A percentile compares a stretch with the other conserved stretches of the same genome.
phyloP scores from a whole-genome alignment of 345 rosid species.

The Boechera divaricarpa region DNA sequence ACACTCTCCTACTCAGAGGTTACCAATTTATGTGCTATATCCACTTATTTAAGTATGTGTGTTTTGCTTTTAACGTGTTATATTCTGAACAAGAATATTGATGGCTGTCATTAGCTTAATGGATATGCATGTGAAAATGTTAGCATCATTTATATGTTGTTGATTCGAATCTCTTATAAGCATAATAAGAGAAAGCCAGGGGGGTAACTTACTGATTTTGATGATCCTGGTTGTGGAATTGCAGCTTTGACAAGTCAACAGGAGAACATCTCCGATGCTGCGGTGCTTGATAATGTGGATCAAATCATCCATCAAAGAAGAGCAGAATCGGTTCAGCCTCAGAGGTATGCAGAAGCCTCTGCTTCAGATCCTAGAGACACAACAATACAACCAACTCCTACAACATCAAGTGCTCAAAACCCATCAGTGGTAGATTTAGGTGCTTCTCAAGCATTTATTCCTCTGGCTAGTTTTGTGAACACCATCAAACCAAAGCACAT shows the following conservation, averaged over 20 bases:
- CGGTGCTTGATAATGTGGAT: conserved; percentile 31
- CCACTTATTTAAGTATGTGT: background rate
- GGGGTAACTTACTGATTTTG: conserved; percentile 14
- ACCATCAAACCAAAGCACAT: conserved; percentile 55
- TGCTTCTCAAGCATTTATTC: conserved; percentile 38
- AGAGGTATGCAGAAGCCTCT: conserved; percentile 26
- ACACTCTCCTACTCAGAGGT: background rate
- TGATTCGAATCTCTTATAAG: conserved; percentile 6
- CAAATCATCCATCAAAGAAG: conserved; percentile 36
- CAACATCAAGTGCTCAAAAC: conserved; percentile 44
- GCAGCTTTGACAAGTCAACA: conserved; percentile 50
- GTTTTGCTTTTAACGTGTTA: background rate
- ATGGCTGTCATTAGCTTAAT: background rate
- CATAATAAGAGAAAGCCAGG: background rate
- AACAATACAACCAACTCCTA: conserved; percentile 34
- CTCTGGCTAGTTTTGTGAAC: conserved; percentile 31
- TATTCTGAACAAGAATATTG: conserved; percentile 19
- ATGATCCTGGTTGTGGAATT: conserved; percentile 34
- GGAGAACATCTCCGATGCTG: conserved; percentile 35
- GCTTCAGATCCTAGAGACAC: conserved; percentile 33
- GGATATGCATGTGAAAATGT: background rate
- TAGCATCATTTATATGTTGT: conserved; percentile 4
- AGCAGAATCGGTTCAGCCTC: conserved; percentile 27
- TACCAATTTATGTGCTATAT: background rate
- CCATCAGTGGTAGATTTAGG: conserved; percentile 43